Evolutionary conservation across 306 rosid species (phyloP).

Genomic region (Vigna radiata): DNA sequence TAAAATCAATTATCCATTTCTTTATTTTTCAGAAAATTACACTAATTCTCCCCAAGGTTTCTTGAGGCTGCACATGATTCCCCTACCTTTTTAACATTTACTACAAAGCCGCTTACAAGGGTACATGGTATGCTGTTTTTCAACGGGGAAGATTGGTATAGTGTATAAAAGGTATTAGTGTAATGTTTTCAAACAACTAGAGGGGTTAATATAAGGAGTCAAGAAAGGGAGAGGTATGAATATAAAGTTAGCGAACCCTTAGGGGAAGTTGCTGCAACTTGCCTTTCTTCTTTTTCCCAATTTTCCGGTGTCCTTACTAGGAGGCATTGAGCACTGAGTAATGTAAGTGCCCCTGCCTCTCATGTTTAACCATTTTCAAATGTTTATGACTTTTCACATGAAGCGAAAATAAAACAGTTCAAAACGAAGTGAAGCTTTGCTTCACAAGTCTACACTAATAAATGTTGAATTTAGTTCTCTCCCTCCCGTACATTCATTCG

Average conservation of each 20-base stretch:
- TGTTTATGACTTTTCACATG: not conserved
- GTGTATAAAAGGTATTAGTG: not conserved
- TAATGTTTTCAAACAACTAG: too few species aligned
- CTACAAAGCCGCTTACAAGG: not conserved
- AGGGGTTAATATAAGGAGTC: not conserved
- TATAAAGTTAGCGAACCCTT: not conserved
- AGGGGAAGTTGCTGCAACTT: not conserved
- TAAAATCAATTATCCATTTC: not conserved
- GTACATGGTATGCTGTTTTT: not conserved
- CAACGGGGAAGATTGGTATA: not conserved
- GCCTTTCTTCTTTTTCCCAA: not conserved
- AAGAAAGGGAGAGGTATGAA: not conserved
- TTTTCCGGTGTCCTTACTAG: not conserved
- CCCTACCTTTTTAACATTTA: not conserved
- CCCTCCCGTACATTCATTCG: not conserved
- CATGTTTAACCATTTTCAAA: not conserved
- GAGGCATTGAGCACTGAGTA: not conserved
- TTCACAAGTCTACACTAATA: constrained; percentile 11
- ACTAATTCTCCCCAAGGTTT: not conserved
- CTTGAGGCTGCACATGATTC: not conserved
- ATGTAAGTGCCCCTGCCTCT: not conserved
- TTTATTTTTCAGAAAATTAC: not conserved
- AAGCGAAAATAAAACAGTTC: constrained; percentile 16
- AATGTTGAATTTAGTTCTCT: not conserved
- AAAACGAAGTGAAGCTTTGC: not conserved